phyloP scores from a whole-genome alignment of 2,329 filamentous ascomycete species.

The Botrytis cinerea region DNA sequence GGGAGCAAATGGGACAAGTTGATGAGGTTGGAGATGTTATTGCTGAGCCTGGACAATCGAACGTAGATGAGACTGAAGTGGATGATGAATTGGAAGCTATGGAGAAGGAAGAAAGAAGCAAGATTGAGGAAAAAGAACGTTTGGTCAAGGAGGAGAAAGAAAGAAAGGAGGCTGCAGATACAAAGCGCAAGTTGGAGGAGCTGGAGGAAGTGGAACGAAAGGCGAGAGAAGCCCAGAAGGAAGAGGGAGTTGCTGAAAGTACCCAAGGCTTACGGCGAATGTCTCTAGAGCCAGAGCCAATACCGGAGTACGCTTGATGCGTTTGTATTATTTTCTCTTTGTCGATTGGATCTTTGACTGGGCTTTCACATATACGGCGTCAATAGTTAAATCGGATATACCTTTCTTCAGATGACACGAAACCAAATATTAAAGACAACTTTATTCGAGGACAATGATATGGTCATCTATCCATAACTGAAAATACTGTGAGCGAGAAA shows the following conservation, averaged over 20 bases:
- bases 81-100: conserved; percentile 84
- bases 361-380: neutral
- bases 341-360: neutral
- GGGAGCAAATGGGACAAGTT: conserved; percentile 76
- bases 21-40: conserved; percentile 83
- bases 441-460: neutral
- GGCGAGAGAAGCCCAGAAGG: conserved; percentile 25
- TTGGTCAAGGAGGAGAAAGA: conserved; percentile 37
- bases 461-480: neutral
- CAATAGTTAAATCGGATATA: neutral
- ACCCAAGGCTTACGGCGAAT: conserved; percentile 31
- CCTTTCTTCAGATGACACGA: neutral
- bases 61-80: conserved; percentile 78
- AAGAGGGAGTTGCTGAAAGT: conserved; percentile 30
- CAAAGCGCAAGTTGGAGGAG: conserved; percentile 37
- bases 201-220: conserved; percentile 34
- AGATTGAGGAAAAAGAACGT: conserved; percentile 44
- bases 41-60: conserved; percentile 57
- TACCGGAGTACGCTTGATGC: conserved; percentile 24
- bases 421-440: neutral
- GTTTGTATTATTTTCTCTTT: neutral
- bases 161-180: conserved; percentile 38
- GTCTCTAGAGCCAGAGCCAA: conserved; percentile 32
- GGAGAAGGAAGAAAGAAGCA: conserved; percentile 53
- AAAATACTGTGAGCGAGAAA: too few relatives aligned